A percentile compares a stretch with the other conserved stretches of the same genome.
Evolutionary conservation across 176 grass and related monocot genomes (phyloP).

Genomic region (Ampelocalamus luodianensis): DNA sequence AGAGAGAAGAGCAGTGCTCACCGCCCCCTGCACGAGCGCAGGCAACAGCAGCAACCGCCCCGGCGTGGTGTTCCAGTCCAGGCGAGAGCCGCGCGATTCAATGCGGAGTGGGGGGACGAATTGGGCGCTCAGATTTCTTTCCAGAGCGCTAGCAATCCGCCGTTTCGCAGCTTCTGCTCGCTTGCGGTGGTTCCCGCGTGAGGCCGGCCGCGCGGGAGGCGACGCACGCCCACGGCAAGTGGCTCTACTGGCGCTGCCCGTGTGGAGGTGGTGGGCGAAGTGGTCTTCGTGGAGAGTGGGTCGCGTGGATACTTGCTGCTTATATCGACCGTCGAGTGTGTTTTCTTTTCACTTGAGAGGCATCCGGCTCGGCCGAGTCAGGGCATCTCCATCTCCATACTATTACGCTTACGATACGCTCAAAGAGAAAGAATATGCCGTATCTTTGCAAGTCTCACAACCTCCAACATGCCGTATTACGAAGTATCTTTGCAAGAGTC

Average conservation of each 20-base stretch:
- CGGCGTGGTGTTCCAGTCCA: neutral
- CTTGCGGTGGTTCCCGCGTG: neutral
- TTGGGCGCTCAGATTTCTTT: neutral
- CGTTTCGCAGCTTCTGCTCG: neutral
- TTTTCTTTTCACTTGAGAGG: neutral
- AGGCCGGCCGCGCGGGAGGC: conserved; percentile 23
- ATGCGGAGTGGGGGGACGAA: conserved; percentile 24
- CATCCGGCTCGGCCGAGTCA: no score
- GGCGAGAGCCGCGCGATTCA: conserved; percentile 33
- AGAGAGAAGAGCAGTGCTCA: neutral
- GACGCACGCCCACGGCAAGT: conserved; percentile 3
- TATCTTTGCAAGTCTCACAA: no score
- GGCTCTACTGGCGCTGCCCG: conserved; percentile 19
- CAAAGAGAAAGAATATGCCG: no score
- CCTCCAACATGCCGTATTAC: no score
- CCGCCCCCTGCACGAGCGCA: neutral
- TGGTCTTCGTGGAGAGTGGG: neutral
- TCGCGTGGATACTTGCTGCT: conserved; percentile 28
- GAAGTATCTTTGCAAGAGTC: no score
- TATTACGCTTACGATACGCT: no score
- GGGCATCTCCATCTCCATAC: no score
- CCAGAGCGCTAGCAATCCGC: neutral
- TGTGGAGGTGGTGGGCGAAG: conserved; percentile 13
- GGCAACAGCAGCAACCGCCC: neutral
- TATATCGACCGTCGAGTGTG: conserved; percentile 39